Evolutionary conservation across 1,284 basidiomycete genomes (phyloP).

Genomic region (Ceratobasidium sp.): DNA sequence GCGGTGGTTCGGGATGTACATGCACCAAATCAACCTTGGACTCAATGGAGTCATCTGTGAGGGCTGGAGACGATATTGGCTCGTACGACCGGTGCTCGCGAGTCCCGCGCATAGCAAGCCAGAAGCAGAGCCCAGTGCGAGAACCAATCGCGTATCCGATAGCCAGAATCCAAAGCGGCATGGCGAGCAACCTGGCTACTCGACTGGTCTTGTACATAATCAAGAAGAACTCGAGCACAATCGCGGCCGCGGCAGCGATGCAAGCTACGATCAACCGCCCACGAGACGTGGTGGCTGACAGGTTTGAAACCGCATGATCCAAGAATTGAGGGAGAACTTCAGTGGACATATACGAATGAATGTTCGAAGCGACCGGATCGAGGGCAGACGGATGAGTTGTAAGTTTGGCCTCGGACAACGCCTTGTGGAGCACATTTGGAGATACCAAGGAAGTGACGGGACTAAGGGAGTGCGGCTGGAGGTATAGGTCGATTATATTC

Average conservation of each 20-base stretch:
- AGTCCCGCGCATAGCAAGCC: conserved; percentile 40
- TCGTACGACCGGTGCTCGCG: conserved; percentile 39
- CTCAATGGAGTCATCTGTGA: not conserved
- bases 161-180: conserved; percentile 39
- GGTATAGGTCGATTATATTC: conserved; percentile 38
- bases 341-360: conserved; percentile 34
- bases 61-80: not conserved
- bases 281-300: conserved; percentile 37
- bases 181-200: conserved; percentile 30
- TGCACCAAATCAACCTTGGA: not conserved
- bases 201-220: conserved; percentile 34
- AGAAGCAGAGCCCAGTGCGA: conserved; percentile 40
- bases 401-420: conserved; percentile 40
- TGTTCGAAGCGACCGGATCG: conserved; percentile 38
- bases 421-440: conserved; percentile 26
- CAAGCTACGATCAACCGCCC: conserved; percentile 40
- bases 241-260: conserved; percentile 25
- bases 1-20: not conserved
- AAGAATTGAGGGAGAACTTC: conserved; percentile 40
- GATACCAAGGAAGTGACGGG: conserved; percentile 37
- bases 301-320: conserved; percentile 39
- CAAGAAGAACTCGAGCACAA: conserved; percentile 38
- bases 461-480: conserved; percentile 36
- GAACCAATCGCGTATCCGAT: conserved; percentile 42
- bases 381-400: conserved; percentile 42